A percentile compares a stretch with the other conserved stretches of the same genome.
Evolutionary conservation across 306 rosid species (phyloP).

Genomic region (Casuarina cunninghamiana): DNA sequence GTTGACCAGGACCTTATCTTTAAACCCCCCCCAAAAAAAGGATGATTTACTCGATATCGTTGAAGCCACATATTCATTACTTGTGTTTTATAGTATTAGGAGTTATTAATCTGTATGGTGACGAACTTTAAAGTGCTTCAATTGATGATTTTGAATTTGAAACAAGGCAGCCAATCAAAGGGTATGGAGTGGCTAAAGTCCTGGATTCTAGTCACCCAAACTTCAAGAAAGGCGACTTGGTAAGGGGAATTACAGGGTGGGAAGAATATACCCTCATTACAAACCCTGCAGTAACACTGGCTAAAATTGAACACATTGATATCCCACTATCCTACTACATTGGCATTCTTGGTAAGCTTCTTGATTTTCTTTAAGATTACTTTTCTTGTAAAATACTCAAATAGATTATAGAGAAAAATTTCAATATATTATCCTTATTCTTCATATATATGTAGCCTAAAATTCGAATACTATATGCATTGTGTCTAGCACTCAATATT

Average conservation of each 20-base stretch:
- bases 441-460: not conserved
- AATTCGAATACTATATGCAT: no score
- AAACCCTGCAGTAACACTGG: not conserved
- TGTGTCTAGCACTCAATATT: no score
- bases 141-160: not conserved
- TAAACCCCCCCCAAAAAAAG: no score
- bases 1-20: no score
- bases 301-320: not conserved
- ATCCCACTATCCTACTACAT: not conserved
- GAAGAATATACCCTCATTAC: not conserved
- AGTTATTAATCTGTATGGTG: no score
- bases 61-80: no score
- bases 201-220: not conserved
- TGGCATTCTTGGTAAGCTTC: not conserved
- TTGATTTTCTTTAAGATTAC: not conserved
- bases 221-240: not conserved
- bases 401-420: no score
- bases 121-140: not conserved
- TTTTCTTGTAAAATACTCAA: no score
- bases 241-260: not conserved
- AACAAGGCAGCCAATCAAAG: not conserved
- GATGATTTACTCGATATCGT: no score
- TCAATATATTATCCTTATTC: not conserved
- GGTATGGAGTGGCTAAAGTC: not conserved
- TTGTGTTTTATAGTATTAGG: no score